phyloP scores from a whole-genome alignment of 176 grass and related monocot genomes.

The Raddia distichophylla region DNA sequence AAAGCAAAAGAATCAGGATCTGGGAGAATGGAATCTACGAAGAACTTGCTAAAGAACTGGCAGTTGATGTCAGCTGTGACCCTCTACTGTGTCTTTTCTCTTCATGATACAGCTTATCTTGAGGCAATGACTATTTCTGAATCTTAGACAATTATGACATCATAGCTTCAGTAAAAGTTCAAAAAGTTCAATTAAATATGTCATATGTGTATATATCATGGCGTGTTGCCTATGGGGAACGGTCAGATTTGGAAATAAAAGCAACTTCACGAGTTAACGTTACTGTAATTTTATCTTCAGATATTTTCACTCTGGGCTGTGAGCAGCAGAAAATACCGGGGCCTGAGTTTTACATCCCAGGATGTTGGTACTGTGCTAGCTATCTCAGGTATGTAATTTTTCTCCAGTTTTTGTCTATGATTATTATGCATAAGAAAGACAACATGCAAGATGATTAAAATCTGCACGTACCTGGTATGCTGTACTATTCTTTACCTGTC shows the following conservation, averaged over 20 bases:
- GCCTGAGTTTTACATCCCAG: constrained; percentile 69
- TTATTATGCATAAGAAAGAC: constrained; percentile 14
- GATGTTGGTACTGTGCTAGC: constrained; percentile 66
- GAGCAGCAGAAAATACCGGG: constrained; percentile 62
- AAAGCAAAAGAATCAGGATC: constrained; percentile 31
- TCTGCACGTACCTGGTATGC: background rate
- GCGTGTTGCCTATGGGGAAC: background rate
- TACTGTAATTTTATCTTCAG: constrained; percentile 42
- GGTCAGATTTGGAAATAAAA: background rate
- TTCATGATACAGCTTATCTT: constrained; percentile 67
- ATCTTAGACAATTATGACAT: background rate
- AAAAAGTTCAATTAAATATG: background rate
- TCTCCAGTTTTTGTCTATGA: background rate
- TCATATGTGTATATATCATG: background rate
- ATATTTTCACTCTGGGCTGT: constrained; percentile 84
- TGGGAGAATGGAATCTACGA: constrained; percentile 26
- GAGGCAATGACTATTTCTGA: constrained; percentile 49
- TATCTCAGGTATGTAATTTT: constrained; percentile 52
- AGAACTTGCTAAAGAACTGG: constrained; percentile 59
- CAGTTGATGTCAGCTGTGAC: constrained; percentile 63
- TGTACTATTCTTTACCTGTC: background rate
- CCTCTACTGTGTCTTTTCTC: constrained; percentile 62
- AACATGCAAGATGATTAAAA: constrained; percentile 7
- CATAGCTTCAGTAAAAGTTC: background rate
- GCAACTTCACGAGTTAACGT: constrained; percentile 21